Conservation (phyloP, 2,329 filamentous ascomycete species). For the Parascedosporium putredinis region DNA sequence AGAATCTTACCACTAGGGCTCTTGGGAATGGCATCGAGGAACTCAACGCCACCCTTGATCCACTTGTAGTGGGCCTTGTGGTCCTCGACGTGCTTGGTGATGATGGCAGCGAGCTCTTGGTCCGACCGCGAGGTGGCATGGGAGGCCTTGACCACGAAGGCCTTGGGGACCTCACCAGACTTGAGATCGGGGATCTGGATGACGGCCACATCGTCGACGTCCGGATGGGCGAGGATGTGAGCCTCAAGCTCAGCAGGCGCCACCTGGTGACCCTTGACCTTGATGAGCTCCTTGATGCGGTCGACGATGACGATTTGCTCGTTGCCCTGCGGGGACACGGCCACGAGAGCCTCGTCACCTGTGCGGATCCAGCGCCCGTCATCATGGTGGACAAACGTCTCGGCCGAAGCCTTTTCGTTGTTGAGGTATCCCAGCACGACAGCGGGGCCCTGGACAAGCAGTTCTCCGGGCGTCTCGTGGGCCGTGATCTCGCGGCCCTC, state of each 20-base stretch:
- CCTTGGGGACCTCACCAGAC: constrained; percentile 56
- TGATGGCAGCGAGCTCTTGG: constrained; percentile 20
- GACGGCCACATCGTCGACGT: constrained; percentile 69
- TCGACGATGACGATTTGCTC: constrained; percentile 75
- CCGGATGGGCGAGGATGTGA: constrained; percentile 62
- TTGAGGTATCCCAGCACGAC: constrained; percentile 70
- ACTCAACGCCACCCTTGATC: constrained; percentile 42
- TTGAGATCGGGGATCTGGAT: constrained; percentile 57
- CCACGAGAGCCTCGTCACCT: constrained; percentile 67
- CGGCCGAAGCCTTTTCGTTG: constrained; percentile 65
- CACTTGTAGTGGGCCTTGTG: constrained; percentile 51
- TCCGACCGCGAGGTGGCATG: constrained; percentile 24
- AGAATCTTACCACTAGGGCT: constrained; percentile 57
- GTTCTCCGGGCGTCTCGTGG: constrained; percentile 58
- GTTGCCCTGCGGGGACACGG: constrained; percentile 46
- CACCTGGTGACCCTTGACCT: constrained; percentile 63
- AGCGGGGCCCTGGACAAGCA: constrained; percentile 62
- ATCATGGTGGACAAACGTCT: constrained; percentile 54
- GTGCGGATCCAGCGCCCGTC: constrained; percentile 64
- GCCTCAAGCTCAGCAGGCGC: constrained; percentile 76
- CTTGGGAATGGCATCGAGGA: constrained; percentile 51
- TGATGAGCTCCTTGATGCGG: constrained; percentile 43
- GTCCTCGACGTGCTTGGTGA: constrained; percentile 42
- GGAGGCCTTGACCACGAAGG: constrained; percentile 51
- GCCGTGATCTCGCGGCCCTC: constrained; percentile 61